A percentile compares a stretch with the other conserved stretches of the same genome.
Evolutionary conservation across 1,284 basidiomycete species (phyloP).

Genomic region (Caloboletus inedulis): DNA sequence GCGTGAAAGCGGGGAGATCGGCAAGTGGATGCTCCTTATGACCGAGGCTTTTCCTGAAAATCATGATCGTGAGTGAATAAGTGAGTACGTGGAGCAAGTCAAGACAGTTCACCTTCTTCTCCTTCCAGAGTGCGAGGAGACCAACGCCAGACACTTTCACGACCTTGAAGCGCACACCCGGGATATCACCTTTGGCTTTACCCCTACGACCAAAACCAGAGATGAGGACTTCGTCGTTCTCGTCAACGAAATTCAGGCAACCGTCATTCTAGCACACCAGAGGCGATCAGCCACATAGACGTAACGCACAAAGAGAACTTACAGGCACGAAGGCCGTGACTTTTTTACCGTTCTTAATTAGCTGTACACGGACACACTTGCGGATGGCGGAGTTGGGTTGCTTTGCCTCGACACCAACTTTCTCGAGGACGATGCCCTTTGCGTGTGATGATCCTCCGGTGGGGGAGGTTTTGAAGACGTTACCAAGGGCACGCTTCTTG

Average conservation of each 20-base stretch:
- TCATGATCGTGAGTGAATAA: slow-evolving; percentile 3
- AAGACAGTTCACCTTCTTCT: slow-evolving; percentile 83
- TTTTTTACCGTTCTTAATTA: slow-evolving; percentile 99
- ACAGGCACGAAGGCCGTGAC: slow-evolving; percentile 83
- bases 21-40: slow-evolving; percentile 49
- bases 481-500: slow-evolving; percentile 99
- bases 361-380: slow-evolving; percentile 99
- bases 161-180: slow-evolving; percentile 98
- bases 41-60: slow-evolving; percentile 82
- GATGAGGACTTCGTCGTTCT: slow-evolving; percentile 99
- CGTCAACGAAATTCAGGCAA: slow-evolving; percentile 98
- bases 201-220: slow-evolving; percentile 99
- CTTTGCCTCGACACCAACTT: slow-evolving; percentile 93
- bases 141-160: slow-evolving; percentile 99
- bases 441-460: slow-evolving; percentile 99
- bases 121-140: slow-evolving; percentile 96
- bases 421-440: slow-evolving; percentile 99
- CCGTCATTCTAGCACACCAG: slow-evolving; percentile 80
- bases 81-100: not conserved
- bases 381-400: slow-evolving; percentile 99
- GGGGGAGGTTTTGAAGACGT: slow-evolving; percentile 99
- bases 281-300: slow-evolving; percentile 6
- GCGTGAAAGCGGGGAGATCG: slow-evolving; percentile 17
- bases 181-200: slow-evolving; percentile 98
- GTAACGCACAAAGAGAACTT: slow-evolving; percentile 27